phyloP scores from a whole-genome alignment of 768 basidiomycete species.

The Rhizopogon salebrosus region DNA sequence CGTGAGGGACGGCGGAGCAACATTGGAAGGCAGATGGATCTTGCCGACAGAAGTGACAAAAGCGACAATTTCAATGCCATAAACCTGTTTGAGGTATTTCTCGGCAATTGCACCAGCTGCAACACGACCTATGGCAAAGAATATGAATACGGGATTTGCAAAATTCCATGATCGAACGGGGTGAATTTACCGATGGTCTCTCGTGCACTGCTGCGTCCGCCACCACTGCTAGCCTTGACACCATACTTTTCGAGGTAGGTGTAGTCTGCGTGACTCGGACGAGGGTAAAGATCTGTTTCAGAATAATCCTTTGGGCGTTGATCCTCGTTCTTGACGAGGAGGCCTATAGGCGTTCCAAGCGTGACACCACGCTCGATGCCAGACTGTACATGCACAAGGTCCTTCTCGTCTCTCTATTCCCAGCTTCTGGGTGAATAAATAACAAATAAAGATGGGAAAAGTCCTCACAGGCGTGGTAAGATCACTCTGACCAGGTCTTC shows the following conservation, averaged over 20 bases:
- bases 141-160: background rate
- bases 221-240: constrained; percentile 94
- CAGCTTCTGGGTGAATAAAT: constrained; percentile 5
- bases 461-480: constrained; percentile 87
- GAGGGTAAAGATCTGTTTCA: constrained; percentile 95
- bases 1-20: constrained; percentile 35
- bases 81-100: constrained; percentile 82
- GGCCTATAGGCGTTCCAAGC: constrained; percentile 93
- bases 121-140: constrained; percentile 64
- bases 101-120: constrained; percentile 98
- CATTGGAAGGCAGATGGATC: constrained; percentile 64
- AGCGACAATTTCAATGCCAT: constrained; percentile 92
- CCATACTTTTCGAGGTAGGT: constrained; percentile 98
- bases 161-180: background rate
- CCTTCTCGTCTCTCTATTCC: constrained; percentile 86
- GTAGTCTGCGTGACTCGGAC: constrained; percentile 96
- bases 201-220: constrained; percentile 89
- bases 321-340: constrained; percentile 97
- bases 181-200: constrained; percentile 81
- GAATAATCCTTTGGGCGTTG: constrained; percentile 98
- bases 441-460: background rate
- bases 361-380: constrained; percentile 93
- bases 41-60: constrained; percentile 97
- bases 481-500: constrained; percentile 93
- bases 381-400: constrained; percentile 88